A percentile compares a stretch with the other conserved stretches of the same genome.
Conservation (phyloP, 805 yeast species). For the Jamesozyma lodderae region DNA sequence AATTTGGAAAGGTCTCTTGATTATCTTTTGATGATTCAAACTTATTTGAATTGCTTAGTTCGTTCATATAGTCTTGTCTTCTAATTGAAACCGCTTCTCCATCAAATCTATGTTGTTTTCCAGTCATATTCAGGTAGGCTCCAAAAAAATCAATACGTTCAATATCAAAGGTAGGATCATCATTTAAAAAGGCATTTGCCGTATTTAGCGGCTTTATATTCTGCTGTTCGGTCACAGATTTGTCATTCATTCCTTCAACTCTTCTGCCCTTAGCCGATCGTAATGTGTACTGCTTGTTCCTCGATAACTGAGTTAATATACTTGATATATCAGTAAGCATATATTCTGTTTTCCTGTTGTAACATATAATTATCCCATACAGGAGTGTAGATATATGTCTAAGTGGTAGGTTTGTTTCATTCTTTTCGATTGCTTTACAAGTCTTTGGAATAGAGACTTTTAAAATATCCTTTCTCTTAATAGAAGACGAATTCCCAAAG, state of each 20-base stretch:
- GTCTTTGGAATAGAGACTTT: conserved; percentile 28
- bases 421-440: conserved; percentile 18
- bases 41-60: conserved; percentile 16
- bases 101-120: neutral
- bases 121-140: neutral
- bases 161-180: conserved; percentile 25
- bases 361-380: conserved; percentile 28
- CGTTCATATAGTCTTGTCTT: conserved; percentile 18
- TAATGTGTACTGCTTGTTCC: conserved; percentile 7
- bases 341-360: conserved; percentile 26
- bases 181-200: conserved; percentile 10
- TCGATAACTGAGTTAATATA: conserved; percentile 14
- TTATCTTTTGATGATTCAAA: conserved; percentile 5
- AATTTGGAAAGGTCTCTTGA: neutral
- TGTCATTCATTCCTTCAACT: neutral
- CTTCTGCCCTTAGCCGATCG: neutral
- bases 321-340: conserved; percentile 22
- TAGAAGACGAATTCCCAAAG: neutral
- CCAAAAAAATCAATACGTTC: conserved; percentile 12
- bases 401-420: conserved; percentile 17
- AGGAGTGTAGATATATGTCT: conserved; percentile 24
- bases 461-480: conserved; percentile 26
- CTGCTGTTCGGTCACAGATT: neutral
- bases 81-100: conserved; percentile 11
- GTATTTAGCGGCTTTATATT: neutral